Conservation (phyloP, 1,284 basidiomycete species). For the Ustilago lituana region DNA sequence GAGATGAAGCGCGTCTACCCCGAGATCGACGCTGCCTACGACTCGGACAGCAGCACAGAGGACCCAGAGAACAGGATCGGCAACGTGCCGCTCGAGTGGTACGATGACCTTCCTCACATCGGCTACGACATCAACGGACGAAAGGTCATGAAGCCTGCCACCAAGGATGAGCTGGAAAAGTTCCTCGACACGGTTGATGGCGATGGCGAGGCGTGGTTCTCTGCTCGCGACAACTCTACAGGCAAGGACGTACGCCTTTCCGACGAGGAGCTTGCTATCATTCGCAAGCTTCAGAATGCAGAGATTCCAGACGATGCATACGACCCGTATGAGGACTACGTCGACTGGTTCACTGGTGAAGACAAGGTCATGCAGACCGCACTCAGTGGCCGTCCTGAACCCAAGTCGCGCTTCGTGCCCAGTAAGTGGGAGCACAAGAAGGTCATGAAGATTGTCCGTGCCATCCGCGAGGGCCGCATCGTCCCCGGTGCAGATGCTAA, state of each 20-base stretch:
- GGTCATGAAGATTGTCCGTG: constrained; percentile 99
- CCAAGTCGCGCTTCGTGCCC: constrained; percentile 94
- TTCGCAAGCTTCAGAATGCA: constrained; percentile 84
- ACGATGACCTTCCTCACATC: constrained; percentile 98
- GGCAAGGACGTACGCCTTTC: constrained; percentile 88
- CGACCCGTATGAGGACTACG: constrained; percentile 83
- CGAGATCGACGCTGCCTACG: constrained; percentile 94
- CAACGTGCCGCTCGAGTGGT: constrained; percentile 96
- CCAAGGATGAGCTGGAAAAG: constrained; percentile 96
- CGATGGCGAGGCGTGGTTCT: constrained; percentile 90
- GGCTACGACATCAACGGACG: constrained; percentile 96
- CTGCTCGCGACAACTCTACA: constrained; percentile 87
- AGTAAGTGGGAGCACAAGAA: constrained; percentile 99
- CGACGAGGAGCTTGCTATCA: constrained; percentile 92
- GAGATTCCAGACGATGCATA: constrained; percentile 92
- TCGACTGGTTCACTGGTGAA: constrained; percentile 97
- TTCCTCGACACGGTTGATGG: constrained; percentile 89
- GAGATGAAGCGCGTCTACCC: constrained; percentile 86
- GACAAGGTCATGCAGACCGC: constrained; percentile 95
- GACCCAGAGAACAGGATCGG: constrained; percentile 94
- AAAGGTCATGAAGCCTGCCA: constrained; percentile 90
- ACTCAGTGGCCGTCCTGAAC: constrained; percentile 87
- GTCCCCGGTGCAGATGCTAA: constrained; percentile 80
- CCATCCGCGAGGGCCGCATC: constrained; percentile 94
- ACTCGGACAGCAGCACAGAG: constrained; percentile 95